phyloP scores from a whole-genome alignment of 2,329 filamentous ascomycete species.

The Apiospora pterosperma region DNA sequence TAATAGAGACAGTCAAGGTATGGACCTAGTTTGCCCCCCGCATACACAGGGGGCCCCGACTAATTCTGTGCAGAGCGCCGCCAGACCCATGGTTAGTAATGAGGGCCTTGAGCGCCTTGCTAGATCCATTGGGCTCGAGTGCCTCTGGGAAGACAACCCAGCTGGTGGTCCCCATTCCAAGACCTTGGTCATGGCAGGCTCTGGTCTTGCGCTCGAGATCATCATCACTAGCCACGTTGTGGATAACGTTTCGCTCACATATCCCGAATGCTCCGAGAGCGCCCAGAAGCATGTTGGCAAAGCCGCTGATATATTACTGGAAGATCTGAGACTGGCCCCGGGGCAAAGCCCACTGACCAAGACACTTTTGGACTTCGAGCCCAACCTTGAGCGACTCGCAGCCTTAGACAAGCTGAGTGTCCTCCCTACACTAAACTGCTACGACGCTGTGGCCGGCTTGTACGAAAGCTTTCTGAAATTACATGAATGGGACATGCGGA shows the following conservation, averaged over 20 bases:
- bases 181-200: slow-evolving; percentile 60
- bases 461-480: slow-evolving; percentile 67
- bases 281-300: slow-evolving; percentile 58
- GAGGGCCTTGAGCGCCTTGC: slow-evolving; percentile 71
- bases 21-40: slow-evolving; percentile 28
- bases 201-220: slow-evolving; percentile 59
- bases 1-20: slow-evolving; percentile 49
- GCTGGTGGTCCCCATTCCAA: slow-evolving; percentile 45
- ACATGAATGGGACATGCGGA: slow-evolving; percentile 67
- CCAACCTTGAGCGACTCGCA: slow-evolving; percentile 68
- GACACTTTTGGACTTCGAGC: slow-evolving; percentile 65
- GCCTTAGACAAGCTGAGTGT: slow-evolving; percentile 69
- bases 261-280: slow-evolving; percentile 56
- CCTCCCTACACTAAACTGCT: slow-evolving; percentile 66
- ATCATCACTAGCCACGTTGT: slow-evolving; percentile 60
- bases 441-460: slow-evolving; percentile 72
- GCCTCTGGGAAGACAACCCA: slow-evolving; percentile 54
- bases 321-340: slow-evolving; percentile 58
- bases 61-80: slow-evolving; percentile 25
- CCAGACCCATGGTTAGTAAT: slow-evolving; percentile 66
- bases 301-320: slow-evolving; percentile 62
- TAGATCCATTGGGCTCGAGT: slow-evolving; percentile 63
- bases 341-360: slow-evolving; percentile 66
- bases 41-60: neutral
- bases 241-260: slow-evolving; percentile 58